phyloP scores from a whole-genome alignment of 768 basidiomycete species.

The Galerina marginata region DNA sequence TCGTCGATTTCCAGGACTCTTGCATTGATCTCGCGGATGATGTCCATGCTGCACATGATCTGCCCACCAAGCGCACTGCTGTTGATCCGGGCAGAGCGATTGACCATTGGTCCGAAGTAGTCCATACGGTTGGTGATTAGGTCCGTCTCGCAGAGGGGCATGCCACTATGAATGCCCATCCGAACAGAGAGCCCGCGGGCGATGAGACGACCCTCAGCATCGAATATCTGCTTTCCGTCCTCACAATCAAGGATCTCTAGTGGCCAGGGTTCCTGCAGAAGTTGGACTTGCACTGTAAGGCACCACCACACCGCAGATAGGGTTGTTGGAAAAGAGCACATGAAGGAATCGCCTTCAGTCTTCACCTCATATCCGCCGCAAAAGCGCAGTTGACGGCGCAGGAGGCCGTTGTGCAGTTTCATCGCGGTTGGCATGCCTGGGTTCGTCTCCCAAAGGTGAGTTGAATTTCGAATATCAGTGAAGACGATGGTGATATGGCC shows the following conservation, averaged over 20 bases:
- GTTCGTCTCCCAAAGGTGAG: conserved; percentile 95
- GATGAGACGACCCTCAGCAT: conserved; percentile 68
- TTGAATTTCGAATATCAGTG: conserved; percentile 97
- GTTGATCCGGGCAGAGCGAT: conserved; percentile 86
- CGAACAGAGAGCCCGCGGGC: conserved; percentile 91
- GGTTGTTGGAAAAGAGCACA: conserved; percentile 95
- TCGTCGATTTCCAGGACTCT: conserved; percentile 57
- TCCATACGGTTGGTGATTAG: conserved; percentile 95
- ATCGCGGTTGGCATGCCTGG: conserved; percentile 95
- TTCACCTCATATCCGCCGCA: conserved; percentile 99
- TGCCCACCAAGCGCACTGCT: conserved; percentile 89
- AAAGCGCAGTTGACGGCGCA: conserved; percentile 83
- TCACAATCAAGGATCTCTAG: conserved; percentile 91
- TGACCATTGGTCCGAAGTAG: conserved; percentile 96
- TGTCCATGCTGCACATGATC: conserved; percentile 89
- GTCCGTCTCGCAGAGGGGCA: conserved; percentile 89
- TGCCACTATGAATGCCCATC: conserved; percentile 97
- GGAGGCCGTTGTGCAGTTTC: conserved; percentile 84
- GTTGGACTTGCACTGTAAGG: conserved; percentile 80
- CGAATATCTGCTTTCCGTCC: conserved; percentile 83
- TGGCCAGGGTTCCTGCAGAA: conserved; percentile 89
- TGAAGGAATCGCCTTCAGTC: conserved; percentile 99
- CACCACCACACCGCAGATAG: conserved; percentile 91
- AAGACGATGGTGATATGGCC: conserved; percentile 94
- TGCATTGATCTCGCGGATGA: conserved; percentile 81